phyloP scores from a whole-genome alignment of 257 asterid species.

The Jaltomata sinuosa region DNA sequence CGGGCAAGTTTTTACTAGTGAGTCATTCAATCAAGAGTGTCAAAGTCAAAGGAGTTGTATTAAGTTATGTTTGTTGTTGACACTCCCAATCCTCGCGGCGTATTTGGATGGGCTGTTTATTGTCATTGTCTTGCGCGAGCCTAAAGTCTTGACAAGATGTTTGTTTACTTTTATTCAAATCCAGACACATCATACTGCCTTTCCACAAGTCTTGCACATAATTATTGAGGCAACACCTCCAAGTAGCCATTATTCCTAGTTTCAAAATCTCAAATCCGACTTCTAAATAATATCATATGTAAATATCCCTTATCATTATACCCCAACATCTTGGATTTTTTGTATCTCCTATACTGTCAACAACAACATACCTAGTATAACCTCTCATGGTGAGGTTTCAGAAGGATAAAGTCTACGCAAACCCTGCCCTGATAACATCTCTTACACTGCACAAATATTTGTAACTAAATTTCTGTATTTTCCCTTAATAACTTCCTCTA shows the following conservation, averaged over 20 bases:
- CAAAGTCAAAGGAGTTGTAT: not conserved
- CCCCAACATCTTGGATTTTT: not conserved
- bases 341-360: not conserved
- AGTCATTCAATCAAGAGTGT: not conserved
- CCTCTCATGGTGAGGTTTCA: no score
- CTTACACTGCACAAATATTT: no score
- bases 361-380: no score
- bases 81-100: not conserved
- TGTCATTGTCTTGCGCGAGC: not conserved
- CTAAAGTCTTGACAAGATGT: not conserved
- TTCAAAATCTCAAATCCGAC: not conserved
- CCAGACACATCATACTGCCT: conserved; percentile 18
- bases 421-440: no score
- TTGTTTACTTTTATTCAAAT: not conserved
- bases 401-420: no score
- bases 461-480: no score
- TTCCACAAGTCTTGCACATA: not conserved
- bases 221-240: not conserved
- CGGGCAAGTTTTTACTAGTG: no score
- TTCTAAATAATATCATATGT: not conserved
- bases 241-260: not conserved
- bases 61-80: not conserved
- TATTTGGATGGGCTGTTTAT: not conserved
- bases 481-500: no score
- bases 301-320: not conserved